A percentile compares a stretch with the other conserved stretches of the same genome.
phyloP scores from a whole-genome alignment of 23 red algal species.

The Gracilaria gracilis region DNA sequence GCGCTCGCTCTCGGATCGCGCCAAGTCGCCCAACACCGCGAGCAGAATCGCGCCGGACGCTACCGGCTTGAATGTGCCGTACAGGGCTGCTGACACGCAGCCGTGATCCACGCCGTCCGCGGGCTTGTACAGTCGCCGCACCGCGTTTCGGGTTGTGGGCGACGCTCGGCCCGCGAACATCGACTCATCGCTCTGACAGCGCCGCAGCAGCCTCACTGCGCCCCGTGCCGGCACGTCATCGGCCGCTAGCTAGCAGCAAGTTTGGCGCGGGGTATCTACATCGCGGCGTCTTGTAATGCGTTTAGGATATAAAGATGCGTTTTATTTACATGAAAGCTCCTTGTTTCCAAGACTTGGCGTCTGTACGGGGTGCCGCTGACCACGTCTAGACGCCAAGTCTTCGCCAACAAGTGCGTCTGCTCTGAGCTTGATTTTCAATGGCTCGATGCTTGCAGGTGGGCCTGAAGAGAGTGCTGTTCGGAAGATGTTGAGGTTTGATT shows the following conservation, averaged over 20 bases:
- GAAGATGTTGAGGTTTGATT: too few relatives aligned
- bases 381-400: too few relatives aligned
- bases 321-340: too few relatives aligned
- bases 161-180: background rate
- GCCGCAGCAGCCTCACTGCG: background rate
- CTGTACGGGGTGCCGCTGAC: too few relatives aligned
- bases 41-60: background rate
- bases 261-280: slow-evolving; percentile 59
- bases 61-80: slow-evolving; percentile 27
- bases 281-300: too few relatives aligned
- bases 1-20: background rate
- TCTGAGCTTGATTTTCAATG: too few relatives aligned
- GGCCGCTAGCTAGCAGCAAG: background rate
- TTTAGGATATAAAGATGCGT: too few relatives aligned
- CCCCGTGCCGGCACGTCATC: background rate
- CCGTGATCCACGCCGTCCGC: background rate
- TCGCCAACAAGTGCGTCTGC: too few relatives aligned
- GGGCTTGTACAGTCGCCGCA: background rate
- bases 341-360: too few relatives aligned
- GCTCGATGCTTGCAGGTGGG: too few relatives aligned
- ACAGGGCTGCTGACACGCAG: background rate
- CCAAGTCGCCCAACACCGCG: slow-evolving; percentile 25
- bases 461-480: too few relatives aligned
- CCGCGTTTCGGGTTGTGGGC: background rate
- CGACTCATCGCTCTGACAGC: background rate